Evolutionary conservation across 768 basidiomycete genomes (phyloP).

Genomic region (Gymnopilus junonius): DNA sequence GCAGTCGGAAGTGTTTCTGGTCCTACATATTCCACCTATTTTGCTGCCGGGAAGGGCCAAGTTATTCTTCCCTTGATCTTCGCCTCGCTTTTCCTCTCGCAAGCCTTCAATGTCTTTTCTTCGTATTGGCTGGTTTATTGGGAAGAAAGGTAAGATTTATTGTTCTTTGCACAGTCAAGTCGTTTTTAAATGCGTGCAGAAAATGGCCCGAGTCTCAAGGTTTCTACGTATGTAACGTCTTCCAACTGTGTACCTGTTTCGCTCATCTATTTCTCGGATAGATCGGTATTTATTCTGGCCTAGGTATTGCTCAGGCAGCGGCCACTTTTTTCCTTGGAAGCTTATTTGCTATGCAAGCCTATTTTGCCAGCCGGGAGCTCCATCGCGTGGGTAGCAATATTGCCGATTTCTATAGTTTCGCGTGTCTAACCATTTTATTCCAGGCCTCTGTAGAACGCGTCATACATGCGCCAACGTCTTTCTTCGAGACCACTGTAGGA

Average conservation of each 20-base stretch:
- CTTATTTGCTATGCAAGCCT: slow-evolving; percentile 68
- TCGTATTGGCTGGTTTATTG: slow-evolving; percentile 87
- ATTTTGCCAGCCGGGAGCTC: slow-evolving; percentile 71
- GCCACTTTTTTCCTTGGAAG: slow-evolving; percentile 68
- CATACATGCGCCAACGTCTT: slow-evolving; percentile 84
- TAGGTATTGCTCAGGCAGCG: slow-evolving; percentile 72
- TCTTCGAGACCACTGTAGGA: slow-evolving; percentile 82
- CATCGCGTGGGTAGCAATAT: slow-evolving; percentile 50
- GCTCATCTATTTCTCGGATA: slow-evolving; percentile 31
- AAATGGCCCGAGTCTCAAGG: slow-evolving; percentile 61
- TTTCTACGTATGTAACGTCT: slow-evolving; percentile 64
- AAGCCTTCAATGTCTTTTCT: slow-evolving; percentile 72
- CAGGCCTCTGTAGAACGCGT: slow-evolving; percentile 66
- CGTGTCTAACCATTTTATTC: background rate
- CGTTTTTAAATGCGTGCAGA: slow-evolving; percentile 27
- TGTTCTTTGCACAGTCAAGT: background rate
- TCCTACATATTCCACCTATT: slow-evolving; percentile 60
- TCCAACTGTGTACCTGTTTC: background rate
- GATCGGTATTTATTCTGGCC: slow-evolving; percentile 80
- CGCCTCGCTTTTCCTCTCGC: slow-evolving; percentile 61
- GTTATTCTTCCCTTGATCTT: slow-evolving; percentile 64
- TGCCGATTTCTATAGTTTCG: background rate
- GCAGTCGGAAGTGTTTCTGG: slow-evolving; percentile 69
- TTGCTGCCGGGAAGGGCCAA: slow-evolving; percentile 67
- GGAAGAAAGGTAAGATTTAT: slow-evolving; percentile 55